These are phyloP conservation scores for Nakazawaea laoshanensis DNA, from an alignment of 805 yeast genomes.

Conservation along the genomic window DNA sequence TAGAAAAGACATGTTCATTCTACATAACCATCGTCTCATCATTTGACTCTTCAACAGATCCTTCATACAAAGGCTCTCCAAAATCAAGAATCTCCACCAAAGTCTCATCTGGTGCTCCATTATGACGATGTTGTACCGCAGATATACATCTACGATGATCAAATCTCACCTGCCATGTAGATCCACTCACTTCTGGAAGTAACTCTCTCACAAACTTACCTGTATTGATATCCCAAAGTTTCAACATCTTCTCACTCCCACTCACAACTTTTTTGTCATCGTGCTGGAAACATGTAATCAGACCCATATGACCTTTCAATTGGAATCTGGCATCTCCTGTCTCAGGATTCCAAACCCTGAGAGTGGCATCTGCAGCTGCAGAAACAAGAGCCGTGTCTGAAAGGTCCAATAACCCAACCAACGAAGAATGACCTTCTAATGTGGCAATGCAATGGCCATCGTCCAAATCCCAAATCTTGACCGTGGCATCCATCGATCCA, in stretches of 20 bases:
- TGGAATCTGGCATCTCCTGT: conserved; percentile 58
- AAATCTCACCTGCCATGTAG: conserved; percentile 92
- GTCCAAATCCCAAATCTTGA: conserved; percentile 82
- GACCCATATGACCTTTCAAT: conserved; percentile 74
- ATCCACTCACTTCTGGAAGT: conserved; percentile 66
- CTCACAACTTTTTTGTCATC: conserved; percentile 78
- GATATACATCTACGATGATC: conserved; percentile 81
- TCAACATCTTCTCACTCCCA: conserved; percentile 83
- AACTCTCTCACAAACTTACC: conserved; percentile 73
- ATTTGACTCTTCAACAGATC: too few species aligned
- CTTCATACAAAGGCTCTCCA: conserved; percentile 26
- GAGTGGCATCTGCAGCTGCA: conserved; percentile 92
- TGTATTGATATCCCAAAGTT: conserved; percentile 76
- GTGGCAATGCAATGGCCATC: conserved; percentile 64
- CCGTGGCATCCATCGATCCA: conserved; percentile 85
- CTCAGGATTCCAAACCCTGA: conserved; percentile 89
- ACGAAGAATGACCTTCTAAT: conserved; percentile 79
- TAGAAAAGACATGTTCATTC: too few species aligned
- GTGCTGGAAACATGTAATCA: conserved; percentile 91
- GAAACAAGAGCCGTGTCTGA: conserved; percentile 73
- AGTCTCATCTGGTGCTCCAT: conserved; percentile 41
- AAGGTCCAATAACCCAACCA: conserved; percentile 81
- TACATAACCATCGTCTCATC: background rate
- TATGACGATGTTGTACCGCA: conserved; percentile 55
- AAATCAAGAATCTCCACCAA: conserved; percentile 82